A percentile compares a stretch with the other conserved stretches of the same genome.
These are phyloP conservation scores for Achlya hypogyna DNA, from an alignment of 352 stramenopile species.

Conservation along the genomic window DNA sequence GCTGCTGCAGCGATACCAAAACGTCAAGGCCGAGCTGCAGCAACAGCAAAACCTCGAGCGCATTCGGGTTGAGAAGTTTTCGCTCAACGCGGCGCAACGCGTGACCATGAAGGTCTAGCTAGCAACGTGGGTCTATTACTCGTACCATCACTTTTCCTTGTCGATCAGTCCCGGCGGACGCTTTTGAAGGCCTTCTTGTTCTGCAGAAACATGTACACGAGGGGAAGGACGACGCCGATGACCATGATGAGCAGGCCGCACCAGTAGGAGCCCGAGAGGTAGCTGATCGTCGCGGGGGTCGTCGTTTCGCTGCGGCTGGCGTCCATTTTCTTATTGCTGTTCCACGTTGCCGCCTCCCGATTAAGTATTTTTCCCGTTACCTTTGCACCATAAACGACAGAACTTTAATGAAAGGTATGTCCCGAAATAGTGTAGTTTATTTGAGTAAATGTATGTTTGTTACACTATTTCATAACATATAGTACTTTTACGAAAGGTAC, in stretches of 20 bases:
- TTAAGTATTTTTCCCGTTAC: not conserved
- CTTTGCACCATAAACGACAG: too few relatives aligned
- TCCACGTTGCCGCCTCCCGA: not conserved
- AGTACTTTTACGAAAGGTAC: too few relatives aligned
- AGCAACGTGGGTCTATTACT: not conserved
- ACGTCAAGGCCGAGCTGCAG: conserved; percentile 92
- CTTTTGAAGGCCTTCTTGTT: conserved; percentile 84
- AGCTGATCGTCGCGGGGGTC: conserved; percentile 20
- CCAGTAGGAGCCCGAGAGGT: conserved; percentile 59
- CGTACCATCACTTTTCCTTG: conserved; percentile 11
- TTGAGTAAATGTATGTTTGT: too few relatives aligned
- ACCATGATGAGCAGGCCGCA: conserved; percentile 57
- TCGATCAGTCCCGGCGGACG: conserved; percentile 37
- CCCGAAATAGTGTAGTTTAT: too few relatives aligned
- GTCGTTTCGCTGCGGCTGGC: not conserved
- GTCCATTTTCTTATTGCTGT: not conserved
- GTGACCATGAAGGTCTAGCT: conserved; percentile 16
- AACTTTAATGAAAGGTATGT: too few relatives aligned
- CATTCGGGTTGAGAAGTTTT: conserved; percentile 78
- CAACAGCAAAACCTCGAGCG: conserved; percentile 91
- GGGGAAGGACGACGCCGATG: conserved; percentile 55
- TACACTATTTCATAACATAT: too few relatives aligned
- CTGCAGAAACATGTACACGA: conserved; percentile 81
- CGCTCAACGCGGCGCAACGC: conserved; percentile 30
- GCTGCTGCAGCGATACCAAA: conserved; percentile 90